Percentiles rank a stretch among this genome's conserved stretches.
Conservation (phyloP, 140 eudicot genomes). For the Senecio squalidus region DNA sequence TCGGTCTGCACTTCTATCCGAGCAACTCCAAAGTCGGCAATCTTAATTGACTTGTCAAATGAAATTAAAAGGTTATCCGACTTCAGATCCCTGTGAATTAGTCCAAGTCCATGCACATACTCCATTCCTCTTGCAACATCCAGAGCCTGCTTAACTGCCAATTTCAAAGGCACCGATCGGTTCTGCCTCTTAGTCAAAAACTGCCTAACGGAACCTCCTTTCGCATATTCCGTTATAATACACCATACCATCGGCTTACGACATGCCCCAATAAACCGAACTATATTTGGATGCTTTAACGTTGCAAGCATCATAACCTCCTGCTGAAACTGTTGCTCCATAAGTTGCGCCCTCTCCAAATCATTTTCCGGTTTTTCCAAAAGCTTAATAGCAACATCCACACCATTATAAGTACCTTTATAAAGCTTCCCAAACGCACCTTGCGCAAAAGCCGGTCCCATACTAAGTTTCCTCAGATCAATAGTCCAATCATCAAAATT, state of each 20-base stretch:
- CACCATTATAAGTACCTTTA: constrained; percentile 87
- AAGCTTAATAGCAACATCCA: constrained; percentile 89
- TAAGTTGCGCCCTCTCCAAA: constrained; percentile 65
- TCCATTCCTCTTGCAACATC: constrained; percentile 97
- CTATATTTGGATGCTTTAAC: constrained; percentile 79
- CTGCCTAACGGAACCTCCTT: constrained; percentile 94
- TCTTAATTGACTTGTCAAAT: constrained; percentile 79
- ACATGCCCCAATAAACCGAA: constrained; percentile 84
- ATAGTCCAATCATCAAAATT: constrained; percentile 89
- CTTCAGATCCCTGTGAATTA: constrained; percentile 82
- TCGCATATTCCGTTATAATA: constrained; percentile 85
- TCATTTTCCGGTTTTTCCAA: constrained; percentile 89
- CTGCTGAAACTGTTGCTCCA: constrained; percentile 96
- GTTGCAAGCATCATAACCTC: constrained; percentile 93
- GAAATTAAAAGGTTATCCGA: constrained; percentile 81
- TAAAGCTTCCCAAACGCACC: constrained; percentile 94
- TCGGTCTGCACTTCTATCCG: constrained; percentile 95
- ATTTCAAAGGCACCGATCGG: constrained; percentile 76
- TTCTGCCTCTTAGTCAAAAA: constrained; percentile 67
- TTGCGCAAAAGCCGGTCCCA: constrained; percentile 94
- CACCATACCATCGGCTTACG: constrained; percentile 99
- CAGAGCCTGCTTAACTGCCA: constrained; percentile 90
- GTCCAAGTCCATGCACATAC: constrained; percentile 76
- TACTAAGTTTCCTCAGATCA: constrained; percentile 70
- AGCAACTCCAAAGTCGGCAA: constrained; percentile 94